Evolutionary conservation across 2,329 filamentous ascomycete genomes (phyloP).

Genomic region (Chrysosporium keratinophilum): DNA sequence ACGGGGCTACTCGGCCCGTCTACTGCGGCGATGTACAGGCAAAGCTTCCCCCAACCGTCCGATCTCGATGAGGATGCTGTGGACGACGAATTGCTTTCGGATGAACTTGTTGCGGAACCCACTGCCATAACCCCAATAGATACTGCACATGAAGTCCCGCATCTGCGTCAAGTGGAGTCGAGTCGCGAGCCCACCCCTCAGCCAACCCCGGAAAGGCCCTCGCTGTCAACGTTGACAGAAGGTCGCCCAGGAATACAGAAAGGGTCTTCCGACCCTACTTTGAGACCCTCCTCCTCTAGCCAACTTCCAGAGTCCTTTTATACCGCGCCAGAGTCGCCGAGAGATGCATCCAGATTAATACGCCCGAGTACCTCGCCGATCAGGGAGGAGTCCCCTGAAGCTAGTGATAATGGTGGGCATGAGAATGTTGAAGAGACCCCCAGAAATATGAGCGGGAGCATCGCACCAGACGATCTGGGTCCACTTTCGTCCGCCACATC

Average conservation of each 20-base stretch:
- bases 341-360: background rate
- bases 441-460: background rate
- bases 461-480: background rate
- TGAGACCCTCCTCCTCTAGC: constrained; percentile 10
- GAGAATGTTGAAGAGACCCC: background rate
- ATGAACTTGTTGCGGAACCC: background rate
- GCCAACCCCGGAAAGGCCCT: background rate
- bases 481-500: background rate
- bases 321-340: constrained; percentile 8
- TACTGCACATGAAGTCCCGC: constrained; percentile 5
- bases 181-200: too few species aligned
- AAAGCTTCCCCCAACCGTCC: constrained; percentile 28
- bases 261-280: background rate
- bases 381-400: background rate
- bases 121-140: constrained; percentile 13
- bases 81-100: constrained; percentile 11
- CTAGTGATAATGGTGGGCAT: background rate
- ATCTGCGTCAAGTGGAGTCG: background rate
- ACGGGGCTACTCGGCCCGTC: constrained; percentile 24
- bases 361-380: constrained; percentile 1
- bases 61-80: constrained; percentile 22
- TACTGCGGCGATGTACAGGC: constrained; percentile 19
- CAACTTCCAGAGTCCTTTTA: constrained; percentile 12
- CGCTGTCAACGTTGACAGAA: background rate
- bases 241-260: background rate